These are phyloP conservation scores for Aspergillus incahuasiensis DNA, from an alignment of 495 filamentous ascomycete genomes.

Conservation along the genomic window DNA sequence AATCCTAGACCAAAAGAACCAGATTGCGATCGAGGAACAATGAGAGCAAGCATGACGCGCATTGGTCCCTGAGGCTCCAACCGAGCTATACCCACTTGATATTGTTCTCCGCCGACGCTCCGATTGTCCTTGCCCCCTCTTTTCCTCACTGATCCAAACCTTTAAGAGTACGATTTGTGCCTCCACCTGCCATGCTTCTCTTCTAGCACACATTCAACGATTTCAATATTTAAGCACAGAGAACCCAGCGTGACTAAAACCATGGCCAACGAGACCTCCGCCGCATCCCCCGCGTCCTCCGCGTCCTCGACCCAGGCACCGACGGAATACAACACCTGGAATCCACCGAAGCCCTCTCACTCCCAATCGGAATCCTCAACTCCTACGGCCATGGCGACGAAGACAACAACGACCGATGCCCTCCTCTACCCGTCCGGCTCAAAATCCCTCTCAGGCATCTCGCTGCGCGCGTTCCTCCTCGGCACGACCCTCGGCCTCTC, in stretches of 20 bases:
- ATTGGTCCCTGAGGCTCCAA: conserved; percentile 5
- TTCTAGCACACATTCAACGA: neutral
- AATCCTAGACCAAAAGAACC: too few relatives aligned
- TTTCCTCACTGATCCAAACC: neutral
- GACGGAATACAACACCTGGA: conserved; percentile 1
- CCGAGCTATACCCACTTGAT: neutral
- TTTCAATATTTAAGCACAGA: neutral
- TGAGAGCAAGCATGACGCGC: neutral
- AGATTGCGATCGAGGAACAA: neutral
- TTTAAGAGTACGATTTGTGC: neutral
- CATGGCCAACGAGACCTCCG: conserved; percentile 1
- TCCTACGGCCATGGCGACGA: neutral
- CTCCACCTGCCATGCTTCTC: neutral
- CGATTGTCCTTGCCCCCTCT: neutral
- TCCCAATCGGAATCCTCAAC: neutral
- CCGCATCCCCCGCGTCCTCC: neutral
- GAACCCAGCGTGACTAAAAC: too few relatives aligned
- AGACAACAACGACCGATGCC: conserved; percentile 19
- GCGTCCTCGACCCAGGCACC: neutral
- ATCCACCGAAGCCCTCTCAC: neutral
- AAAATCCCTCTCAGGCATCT: conserved; percentile 75
- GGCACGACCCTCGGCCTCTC: conserved; percentile 48
- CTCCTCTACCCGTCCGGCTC: conserved; percentile 49
- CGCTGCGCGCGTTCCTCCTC: conserved; percentile 63
- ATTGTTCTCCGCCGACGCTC: conserved; percentile 4